Conservation (phyloP, 179 eudicot genomes). For the Spinacia oleracea region DNA sequence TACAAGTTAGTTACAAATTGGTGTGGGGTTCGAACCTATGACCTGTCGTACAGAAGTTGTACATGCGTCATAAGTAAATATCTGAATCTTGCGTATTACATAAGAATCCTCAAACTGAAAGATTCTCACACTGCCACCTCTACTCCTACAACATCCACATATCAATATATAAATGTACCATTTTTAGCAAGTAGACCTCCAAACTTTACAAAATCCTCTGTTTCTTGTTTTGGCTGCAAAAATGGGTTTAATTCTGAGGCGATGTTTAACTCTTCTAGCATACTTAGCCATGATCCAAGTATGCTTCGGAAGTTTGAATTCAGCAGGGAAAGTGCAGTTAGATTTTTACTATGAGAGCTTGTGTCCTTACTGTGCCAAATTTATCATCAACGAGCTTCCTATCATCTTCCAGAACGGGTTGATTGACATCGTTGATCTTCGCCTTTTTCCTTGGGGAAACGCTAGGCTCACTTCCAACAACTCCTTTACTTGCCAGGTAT, state of each 20-base stretch:
- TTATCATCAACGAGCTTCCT: slow-evolving; percentile 41
- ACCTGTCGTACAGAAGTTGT: too few relatives aligned
- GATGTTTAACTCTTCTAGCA: slow-evolving; percentile 19
- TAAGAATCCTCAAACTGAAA: not conserved
- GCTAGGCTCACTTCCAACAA: slow-evolving; percentile 40
- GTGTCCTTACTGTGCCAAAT: slow-evolving; percentile 55
- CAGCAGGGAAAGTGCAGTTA: slow-evolving; percentile 36
- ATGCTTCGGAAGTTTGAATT: slow-evolving; percentile 8
- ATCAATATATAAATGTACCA: not conserved
- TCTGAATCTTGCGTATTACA: not conserved
- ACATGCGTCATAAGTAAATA: too few relatives aligned
- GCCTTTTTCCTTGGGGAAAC: slow-evolving; percentile 68
- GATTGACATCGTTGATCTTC: slow-evolving; percentile 49
- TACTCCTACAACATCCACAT: not conserved
- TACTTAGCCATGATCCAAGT: slow-evolving; percentile 21
- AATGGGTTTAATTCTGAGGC: slow-evolving; percentile 21
- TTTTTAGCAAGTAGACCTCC: not conserved
- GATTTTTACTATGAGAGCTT: slow-evolving; percentile 60
- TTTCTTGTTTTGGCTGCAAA: not conserved
- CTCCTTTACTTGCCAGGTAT: slow-evolving; percentile 66
- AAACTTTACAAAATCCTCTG: not conserved
- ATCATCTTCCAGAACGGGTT: slow-evolving; percentile 45
- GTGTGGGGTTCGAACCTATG: too few relatives aligned
- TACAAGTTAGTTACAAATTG: too few relatives aligned
- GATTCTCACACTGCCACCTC: slow-evolving; percentile 5